phyloP scores from a whole-genome alignment of 129 eudicot genomes.

The Saposhnikovia divaricata region DNA sequence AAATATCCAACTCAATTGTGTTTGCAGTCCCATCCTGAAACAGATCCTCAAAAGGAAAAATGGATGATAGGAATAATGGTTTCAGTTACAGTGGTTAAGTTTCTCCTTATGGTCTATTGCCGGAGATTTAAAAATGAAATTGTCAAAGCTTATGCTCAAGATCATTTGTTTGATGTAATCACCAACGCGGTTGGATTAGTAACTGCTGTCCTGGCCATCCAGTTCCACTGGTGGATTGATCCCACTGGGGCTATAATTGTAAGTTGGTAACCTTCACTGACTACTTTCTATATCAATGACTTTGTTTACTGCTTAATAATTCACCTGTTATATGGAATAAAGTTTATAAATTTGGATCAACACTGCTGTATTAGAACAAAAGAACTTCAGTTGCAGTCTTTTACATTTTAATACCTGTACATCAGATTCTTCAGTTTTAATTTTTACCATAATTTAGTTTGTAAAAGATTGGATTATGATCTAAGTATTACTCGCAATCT shows the following conservation, averaged over 20 bases:
- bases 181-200: constrained; percentile 80
- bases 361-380: too few relatives aligned
- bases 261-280: constrained; percentile 21
- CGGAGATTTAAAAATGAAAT: constrained; percentile 75
- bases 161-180: constrained; percentile 78
- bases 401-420: too few relatives aligned
- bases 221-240: constrained; percentile 89
- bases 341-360: neutral
- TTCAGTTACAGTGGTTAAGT: constrained; percentile 57
- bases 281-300: neutral
- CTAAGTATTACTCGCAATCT: neutral
- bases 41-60: constrained; percentile 43
- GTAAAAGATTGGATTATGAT: too few relatives aligned
- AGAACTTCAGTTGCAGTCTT: too few relatives aligned
- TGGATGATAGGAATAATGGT: constrained; percentile 93
- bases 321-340: neutral
- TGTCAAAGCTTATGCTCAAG: constrained; percentile 84
- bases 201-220: constrained; percentile 68
- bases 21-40: constrained; percentile 36
- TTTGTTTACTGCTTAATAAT: too few relatives aligned
- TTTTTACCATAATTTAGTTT: too few relatives aligned
- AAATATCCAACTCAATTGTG: neutral
- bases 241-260: constrained; percentile 81
- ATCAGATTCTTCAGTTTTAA: too few relatives aligned
- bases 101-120: constrained; percentile 67